Base-by-base conservation (phyloP, 768 basidiomycete genomes). In the Russula dissimulans region DNA sequence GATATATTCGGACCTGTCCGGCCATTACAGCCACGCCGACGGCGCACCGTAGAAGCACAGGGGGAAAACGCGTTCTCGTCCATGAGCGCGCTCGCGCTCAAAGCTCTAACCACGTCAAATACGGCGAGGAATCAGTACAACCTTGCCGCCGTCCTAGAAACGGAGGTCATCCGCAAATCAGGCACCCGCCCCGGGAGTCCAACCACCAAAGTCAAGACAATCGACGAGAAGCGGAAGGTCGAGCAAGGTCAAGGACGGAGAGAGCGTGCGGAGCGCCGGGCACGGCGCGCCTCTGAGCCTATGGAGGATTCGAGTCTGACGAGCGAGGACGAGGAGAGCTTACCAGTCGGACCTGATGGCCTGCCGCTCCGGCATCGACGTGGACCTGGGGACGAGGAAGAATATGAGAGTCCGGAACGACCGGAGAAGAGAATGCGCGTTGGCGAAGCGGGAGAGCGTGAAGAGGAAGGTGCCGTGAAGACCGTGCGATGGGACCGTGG, bases 341-440 rank as follows among this genome's bases (percentile, higher is more conserved):
- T 61, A 39, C 70, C 71, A 48, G 61, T 63, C 4, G 75, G 75
- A 51, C 70, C 66, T 10, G 72, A 72, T 57, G 70, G 51, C 64
- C 62, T 31, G 63, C 72, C 68, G 3, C 9, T 57, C 34, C 69
- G 71, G 62, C 87, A 90, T 72, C 72, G 70, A 54, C 75, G 83
- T 66, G 90, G 84, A 2, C 81, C 89, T 4, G 91, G 90, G 2
- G 90, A 93, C 29, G 88, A 90, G 31, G 89, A 86, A 66, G 89
- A 89, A 60, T 90, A 89, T 65, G 78, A 79, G 67, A 87, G 86
- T 11, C 88, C 89, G 3, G 74, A 78, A 31, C 71, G 73, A 49
- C 70, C 72, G 41, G 56, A 71, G 56, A 83, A 81, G 70, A 70
- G 42, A 42, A 69, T 34, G 75, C 74, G 38, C 69, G 65, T 15